Evolutionary conservation across 352 stramenopile genomes (phyloP).

Genomic region (Pythium coloratum): DNA sequence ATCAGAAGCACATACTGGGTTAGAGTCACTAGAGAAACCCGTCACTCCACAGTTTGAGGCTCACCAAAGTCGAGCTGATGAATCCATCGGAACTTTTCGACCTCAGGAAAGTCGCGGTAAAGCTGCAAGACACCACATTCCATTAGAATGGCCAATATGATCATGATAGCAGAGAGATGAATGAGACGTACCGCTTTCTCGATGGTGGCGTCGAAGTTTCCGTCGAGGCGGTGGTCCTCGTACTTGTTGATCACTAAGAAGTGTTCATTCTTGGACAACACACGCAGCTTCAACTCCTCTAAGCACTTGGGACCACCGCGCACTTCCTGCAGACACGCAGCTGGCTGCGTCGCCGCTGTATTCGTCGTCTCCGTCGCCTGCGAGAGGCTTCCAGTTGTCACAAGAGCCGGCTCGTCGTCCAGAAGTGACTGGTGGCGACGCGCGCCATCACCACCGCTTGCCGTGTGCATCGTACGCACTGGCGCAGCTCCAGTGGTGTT

Average conservation of each 20-base stretch:
- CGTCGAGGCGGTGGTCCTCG: conserved; percentile 82
- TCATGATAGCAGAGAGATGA: neutral
- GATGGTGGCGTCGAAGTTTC: conserved; percentile 86
- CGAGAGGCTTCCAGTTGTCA: neutral
- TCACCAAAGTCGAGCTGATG: conserved; percentile 90
- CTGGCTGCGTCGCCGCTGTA: neutral
- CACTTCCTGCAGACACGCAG: conserved; percentile 24
- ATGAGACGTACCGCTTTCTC: conserved; percentile 71
- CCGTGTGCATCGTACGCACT: conserved; percentile 11
- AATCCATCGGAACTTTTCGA: conserved; percentile 86
- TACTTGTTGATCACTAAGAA: conserved; percentile 84
- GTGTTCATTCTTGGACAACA: conserved; percentile 47
- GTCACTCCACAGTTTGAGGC: neutral
- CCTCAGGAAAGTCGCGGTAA: conserved; percentile 66
- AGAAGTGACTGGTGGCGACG: conserved; percentile 59
- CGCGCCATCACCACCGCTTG: conserved; percentile 23
- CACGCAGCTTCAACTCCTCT: conserved; percentile 50
- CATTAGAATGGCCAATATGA: conserved; percentile 13
- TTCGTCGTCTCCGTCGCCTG: conserved; percentile 15
- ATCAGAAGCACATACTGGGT: neutral
- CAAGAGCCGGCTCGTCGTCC: conserved; percentile 22
- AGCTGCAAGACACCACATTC: conserved; percentile 33
- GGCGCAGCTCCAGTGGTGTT: neutral
- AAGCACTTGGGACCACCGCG: conserved; percentile 60
- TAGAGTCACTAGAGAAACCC: neutral